phyloP scores from a whole-genome alignment of 106 monocot genomes.

The Posidonia australis region DNA sequence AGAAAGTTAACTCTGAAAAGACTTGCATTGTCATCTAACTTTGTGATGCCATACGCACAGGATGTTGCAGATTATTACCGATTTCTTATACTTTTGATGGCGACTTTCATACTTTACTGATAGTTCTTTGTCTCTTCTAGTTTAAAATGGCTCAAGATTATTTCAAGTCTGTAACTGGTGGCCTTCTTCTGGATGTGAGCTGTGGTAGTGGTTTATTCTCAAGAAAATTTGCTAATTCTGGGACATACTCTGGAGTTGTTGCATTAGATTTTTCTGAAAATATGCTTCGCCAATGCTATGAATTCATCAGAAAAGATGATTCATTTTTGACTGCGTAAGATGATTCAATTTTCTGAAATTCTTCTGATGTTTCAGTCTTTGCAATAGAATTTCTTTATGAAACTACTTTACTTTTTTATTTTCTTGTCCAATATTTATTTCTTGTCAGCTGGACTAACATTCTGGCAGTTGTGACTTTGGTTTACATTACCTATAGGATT shows the following conservation, averaged over 20 bases:
- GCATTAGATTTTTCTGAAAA: constrained; percentile 97
- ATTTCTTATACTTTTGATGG: too few relatives aligned
- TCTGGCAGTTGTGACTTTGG: too few relatives aligned
- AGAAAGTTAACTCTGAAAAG: too few relatives aligned
- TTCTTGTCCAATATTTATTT: too few relatives aligned
- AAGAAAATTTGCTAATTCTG: constrained; percentile 87
- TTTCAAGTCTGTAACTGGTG: constrained; percentile 71
- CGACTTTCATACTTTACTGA: neutral
- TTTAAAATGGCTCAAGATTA: constrained; percentile 96
- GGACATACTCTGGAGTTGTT: constrained; percentile 68
- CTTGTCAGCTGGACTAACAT: too few relatives aligned
- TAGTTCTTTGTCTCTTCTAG: constrained; percentile 27
- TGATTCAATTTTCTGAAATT: constrained; percentile 1
- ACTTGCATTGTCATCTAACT: too few relatives aligned
- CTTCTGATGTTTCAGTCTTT: neutral
- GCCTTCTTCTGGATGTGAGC: constrained; percentile 92
- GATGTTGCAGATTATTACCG: too few relatives aligned
- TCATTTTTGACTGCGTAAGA: constrained; percentile 47
- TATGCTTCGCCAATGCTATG: constrained; percentile 95
- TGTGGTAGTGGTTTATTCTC: constrained; percentile 97
- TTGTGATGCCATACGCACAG: too few relatives aligned
- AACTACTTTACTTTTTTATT: too few relatives aligned
- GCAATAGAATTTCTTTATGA: neutral
- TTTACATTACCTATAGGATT: too few relatives aligned
- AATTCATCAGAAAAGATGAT: constrained; percentile 71